Base-by-base conservation (phyloP, 2,329 filamentous ascomycete genomes). In the Arthrobotrys entomopaga region DNA sequence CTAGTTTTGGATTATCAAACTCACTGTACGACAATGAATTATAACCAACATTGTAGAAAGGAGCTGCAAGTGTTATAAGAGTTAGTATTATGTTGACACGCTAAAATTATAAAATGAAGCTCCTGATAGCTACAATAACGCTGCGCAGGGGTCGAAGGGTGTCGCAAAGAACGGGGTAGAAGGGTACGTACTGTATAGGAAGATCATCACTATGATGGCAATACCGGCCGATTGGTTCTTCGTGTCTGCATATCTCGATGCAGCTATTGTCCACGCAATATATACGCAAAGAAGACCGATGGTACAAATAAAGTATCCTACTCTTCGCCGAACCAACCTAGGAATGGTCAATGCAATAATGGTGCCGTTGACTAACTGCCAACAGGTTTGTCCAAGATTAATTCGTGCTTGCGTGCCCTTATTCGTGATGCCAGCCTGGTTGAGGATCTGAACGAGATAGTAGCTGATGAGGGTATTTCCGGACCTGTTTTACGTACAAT, bases 41-140 rank as follows among this genome's bases (percentile, higher is more conserved):
- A 79, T 89, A 88, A n/a, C 87, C 87, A 57, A 89, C 83, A 77
- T 89, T 89, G 79, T 89, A 90, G 73, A 82, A 83, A 2, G 87
- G 86, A 8, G n/a, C 65, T 70, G 19, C 7, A 42, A 3, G 20
- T 84, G n/a, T 79, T 88, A 89, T n/a, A 5, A 46, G 13, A n/a
- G 2, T 60, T 16, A 10, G 20, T 15, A 48, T 15, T n/a, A 43
- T 20, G 46, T 20, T 22, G 46, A 49, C 11, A 43, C 19, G 46
- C 19, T 22, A 16, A 49, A 16, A 48, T 5, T 48, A 48, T 48
- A 8, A 16, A 20, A 19, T 50, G 42, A 46, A n/a, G 8, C 16
- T 46, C 42, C 19, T 53, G 16, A 2, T 15, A 34, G 29, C 29
- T 34, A 42, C 15, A 48, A 10, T 11, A 16, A 42, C 43, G 11